Evolutionary conservation across 2,329 filamentous ascomycete genomes (phyloP).

Genomic region (Colletotrichum coccodes): DNA sequence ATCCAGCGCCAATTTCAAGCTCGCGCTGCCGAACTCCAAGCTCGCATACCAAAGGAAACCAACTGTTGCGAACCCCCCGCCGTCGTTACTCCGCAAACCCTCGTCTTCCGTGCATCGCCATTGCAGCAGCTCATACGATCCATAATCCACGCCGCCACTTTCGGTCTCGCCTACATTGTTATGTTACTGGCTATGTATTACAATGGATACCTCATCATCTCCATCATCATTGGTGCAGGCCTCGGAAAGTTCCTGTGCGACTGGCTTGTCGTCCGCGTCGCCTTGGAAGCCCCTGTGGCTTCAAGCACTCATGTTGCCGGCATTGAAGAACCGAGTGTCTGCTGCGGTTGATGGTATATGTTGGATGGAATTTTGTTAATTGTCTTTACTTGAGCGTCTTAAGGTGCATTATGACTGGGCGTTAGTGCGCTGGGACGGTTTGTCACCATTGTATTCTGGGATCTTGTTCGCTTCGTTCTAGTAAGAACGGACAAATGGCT

Average conservation of each 20-base stretch:
- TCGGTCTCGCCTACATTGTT: conserved; percentile 54
- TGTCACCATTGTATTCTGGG: background rate
- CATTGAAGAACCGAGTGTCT: conserved; percentile 58
- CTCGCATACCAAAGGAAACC: conserved; percentile 24
- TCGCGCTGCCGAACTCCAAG: conserved; percentile 41
- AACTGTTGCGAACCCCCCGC: conserved; percentile 30
- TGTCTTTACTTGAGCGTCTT: background rate
- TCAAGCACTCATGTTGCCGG: conserved; percentile 40
- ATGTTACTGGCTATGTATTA: conserved; percentile 59
- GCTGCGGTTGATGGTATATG: conserved; percentile 49
- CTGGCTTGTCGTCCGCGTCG: conserved; percentile 58
- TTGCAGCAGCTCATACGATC: conserved; percentile 52
- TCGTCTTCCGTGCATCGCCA: conserved; percentile 51
- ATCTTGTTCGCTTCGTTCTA: too few relatives aligned
- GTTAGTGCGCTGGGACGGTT: background rate
- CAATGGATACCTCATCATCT: conserved; percentile 56
- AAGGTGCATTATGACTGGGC: conserved; percentile 10
- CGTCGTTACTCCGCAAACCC: conserved; percentile 31
- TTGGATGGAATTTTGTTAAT: too few relatives aligned
- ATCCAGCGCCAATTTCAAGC: conserved; percentile 51
- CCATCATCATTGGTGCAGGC: conserved; percentile 57
- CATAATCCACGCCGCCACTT: conserved; percentile 50
- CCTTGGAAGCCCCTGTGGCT: conserved; percentile 7
- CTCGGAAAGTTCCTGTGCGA: conserved; percentile 65
- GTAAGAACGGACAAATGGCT: too few relatives aligned